Evolutionary conservation across 176 grass and related monocot species (phyloP).

Genomic region (Olyra latifolia): DNA sequence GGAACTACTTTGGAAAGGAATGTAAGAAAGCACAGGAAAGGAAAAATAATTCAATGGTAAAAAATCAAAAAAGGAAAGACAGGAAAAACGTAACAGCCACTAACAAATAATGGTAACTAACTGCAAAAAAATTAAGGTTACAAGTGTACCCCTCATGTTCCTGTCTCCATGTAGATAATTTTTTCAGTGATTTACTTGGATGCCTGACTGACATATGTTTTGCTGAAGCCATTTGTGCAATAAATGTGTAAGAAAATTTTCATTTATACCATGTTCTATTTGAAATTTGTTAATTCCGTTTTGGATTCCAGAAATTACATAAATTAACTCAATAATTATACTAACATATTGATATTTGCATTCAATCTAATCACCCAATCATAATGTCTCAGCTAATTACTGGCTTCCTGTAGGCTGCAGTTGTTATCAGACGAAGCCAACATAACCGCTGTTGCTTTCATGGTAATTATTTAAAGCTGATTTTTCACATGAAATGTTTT

Average conservation of each 20-base stretch:
- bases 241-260: background rate
- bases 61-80: too few species aligned
- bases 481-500: slow-evolving; percentile 4
- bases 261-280: slow-evolving; percentile 2
- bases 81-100: too few species aligned
- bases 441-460: slow-evolving; percentile 28
- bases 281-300: background rate
- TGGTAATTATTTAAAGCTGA: slow-evolving; percentile 33
- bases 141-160: background rate
- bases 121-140: background rate
- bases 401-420: slow-evolving; percentile 18
- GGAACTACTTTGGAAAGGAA: too few species aligned
- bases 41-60: too few species aligned
- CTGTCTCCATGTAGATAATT: background rate
- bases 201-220: background rate
- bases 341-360: background rate
- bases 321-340: background rate
- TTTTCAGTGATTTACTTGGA: background rate
- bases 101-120: background rate
- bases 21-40: too few species aligned
- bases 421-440: background rate
- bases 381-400: background rate
- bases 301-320: background rate
- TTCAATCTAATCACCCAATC: background rate
- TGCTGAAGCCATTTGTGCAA: background rate